phyloP scores from a whole-genome alignment of 257 asterid genomes.

The Echium plantagineum region DNA sequence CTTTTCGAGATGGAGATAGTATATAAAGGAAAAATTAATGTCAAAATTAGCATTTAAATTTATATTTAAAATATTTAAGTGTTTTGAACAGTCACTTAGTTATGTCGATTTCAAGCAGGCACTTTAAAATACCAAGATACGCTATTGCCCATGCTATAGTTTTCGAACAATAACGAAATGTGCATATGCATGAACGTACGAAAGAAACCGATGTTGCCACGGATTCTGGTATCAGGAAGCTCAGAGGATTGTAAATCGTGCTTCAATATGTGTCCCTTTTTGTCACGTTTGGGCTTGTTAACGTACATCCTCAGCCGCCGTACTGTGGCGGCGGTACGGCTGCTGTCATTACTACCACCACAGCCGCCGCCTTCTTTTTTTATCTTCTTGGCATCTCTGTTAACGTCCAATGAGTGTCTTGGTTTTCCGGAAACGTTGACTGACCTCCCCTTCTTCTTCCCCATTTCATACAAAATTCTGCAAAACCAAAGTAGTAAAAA shows the following conservation, averaged over 20 bases:
- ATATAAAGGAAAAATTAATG: too few relatives aligned
- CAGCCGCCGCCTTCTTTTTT: constrained; percentile 37
- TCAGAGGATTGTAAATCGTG: constrained; percentile 89
- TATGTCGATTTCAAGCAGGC: too few relatives aligned
- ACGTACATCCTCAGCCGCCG: constrained; percentile 94
- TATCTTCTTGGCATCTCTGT: constrained; percentile 27
- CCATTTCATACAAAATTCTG: constrained; percentile 24
- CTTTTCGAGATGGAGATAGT: too few relatives aligned
- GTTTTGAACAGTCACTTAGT: too few relatives aligned
- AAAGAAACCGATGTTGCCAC: constrained; percentile 92
- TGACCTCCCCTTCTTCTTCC: constrained; percentile 61
- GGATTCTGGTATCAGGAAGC: constrained; percentile 80
- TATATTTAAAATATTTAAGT: too few relatives aligned
- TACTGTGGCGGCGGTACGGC: constrained; percentile 81
- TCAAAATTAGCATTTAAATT: too few relatives aligned
- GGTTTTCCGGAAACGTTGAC: constrained; percentile 91
- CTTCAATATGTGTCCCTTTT: constrained; percentile 41
- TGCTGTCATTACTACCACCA: neutral
- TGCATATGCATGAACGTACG: constrained; percentile 38
- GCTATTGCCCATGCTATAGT: too few relatives aligned
- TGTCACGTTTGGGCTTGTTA: constrained; percentile 49
- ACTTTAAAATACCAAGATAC: too few relatives aligned
- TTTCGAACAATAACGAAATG: too few relatives aligned
- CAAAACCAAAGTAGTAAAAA: too few relatives aligned
- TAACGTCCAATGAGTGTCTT: constrained; percentile 77